Evolutionary conservation across 495 filamentous ascomycete genomes (phyloP).

Genomic region (Tuber magnatum): DNA sequence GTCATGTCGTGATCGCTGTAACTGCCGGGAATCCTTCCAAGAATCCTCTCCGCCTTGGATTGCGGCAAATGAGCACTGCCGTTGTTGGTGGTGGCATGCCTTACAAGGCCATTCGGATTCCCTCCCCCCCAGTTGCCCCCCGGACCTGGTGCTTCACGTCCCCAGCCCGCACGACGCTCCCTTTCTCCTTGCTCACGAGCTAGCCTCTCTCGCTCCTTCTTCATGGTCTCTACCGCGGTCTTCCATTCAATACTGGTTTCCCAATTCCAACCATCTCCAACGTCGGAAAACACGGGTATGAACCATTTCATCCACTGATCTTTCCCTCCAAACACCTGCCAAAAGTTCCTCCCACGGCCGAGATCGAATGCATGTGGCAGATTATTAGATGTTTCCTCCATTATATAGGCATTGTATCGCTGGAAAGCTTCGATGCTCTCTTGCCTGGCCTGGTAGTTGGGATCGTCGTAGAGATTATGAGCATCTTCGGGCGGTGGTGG

Average conservation of each 20-base stretch:
- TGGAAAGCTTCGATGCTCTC: constrained; percentile 57
- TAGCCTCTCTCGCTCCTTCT: constrained; percentile 49
- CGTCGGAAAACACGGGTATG: constrained; percentile 74
- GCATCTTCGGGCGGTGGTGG: constrained; percentile 46
- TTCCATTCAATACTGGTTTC: constrained; percentile 69
- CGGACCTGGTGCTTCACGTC: constrained; percentile 24
- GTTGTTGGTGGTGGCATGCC: constrained; percentile 18
- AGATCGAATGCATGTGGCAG: constrained; percentile 90
- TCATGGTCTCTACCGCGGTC: constrained; percentile 56
- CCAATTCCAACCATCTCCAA: constrained; percentile 93
- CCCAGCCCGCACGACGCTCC: constrained; percentile 54
- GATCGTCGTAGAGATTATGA: constrained; percentile 47
- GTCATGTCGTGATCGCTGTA: constrained; percentile 34
- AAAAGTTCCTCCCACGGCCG: constrained; percentile 70
- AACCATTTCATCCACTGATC: constrained; percentile 61
- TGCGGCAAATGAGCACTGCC: constrained; percentile 12
- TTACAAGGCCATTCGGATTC: constrained; percentile 31
- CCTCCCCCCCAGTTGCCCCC: constrained; percentile 28
- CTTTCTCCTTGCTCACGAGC: constrained; percentile 49
- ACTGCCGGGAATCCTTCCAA: constrained; percentile 40
- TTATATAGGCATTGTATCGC: constrained; percentile 79
- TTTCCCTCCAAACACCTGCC: constrained; percentile 66
- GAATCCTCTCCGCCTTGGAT: constrained; percentile 42
- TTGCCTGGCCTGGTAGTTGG: constrained; percentile 65
- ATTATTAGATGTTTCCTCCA: constrained; percentile 76